Percentiles rank a stretch among this genome's conserved stretches.
These are phyloP conservation scores for Quercus phellos DNA, from an alignment of 331 rosid genomes.

Conservation along the genomic window DNA sequence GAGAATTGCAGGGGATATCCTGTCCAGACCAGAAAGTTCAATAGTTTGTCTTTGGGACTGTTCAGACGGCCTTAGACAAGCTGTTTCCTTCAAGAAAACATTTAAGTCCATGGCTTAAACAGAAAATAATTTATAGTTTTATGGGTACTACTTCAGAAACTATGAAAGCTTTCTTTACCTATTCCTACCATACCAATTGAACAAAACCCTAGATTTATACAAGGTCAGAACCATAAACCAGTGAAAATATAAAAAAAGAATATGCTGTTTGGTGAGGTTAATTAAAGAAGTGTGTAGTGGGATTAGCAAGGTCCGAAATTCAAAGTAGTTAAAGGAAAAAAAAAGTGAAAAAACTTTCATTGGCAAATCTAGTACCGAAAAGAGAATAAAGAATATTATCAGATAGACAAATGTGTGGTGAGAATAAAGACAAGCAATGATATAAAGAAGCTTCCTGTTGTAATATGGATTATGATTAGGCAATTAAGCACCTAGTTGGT, in stretches of 20 bases:
- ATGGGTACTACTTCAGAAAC: neutral
- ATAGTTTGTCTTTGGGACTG: conserved; percentile 16
- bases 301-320: neutral
- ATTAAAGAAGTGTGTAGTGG: neutral
- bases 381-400: neutral
- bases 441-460: neutral
- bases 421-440: neutral
- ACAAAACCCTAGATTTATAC: conserved; percentile 23
- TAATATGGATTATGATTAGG: conserved; percentile 10
- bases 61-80: conserved; percentile 7
- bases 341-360: neutral
- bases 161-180: conserved; percentile 13
- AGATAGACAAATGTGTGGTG: neutral
- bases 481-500: neutral
- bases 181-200: neutral
- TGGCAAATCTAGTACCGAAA: conserved; percentile 7
- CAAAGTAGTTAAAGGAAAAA: neutral
- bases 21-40: conserved; percentile 30
- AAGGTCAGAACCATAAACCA: neutral
- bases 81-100: conserved; percentile 21
- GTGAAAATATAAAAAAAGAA: neutral
- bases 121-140: neutral
- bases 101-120: conserved; percentile 4
- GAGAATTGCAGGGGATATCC: conserved; percentile 27
- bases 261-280: neutral